These are phyloP conservation scores for Solanum sitiens DNA, from an alignment of 257 asterid species.

Conservation along the genomic window DNA sequence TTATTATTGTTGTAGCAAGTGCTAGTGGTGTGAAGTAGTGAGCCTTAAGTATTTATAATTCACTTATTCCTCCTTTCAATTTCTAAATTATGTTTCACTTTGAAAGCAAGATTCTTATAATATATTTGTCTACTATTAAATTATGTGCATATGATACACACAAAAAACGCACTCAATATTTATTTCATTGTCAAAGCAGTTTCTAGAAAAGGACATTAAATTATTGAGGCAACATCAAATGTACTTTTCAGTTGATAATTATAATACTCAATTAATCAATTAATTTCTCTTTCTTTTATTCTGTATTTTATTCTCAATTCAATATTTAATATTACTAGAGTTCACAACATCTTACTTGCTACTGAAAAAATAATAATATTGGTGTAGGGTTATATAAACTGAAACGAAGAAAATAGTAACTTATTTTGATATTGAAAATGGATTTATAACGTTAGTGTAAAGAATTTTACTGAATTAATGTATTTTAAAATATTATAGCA, in stretches of 20 bases:
- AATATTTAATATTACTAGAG: not conserved
- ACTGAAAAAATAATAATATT: not conserved
- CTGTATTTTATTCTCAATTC: not conserved
- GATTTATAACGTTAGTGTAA: not conserved
- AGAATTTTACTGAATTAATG: accelerated
- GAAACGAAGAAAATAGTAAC: not conserved
- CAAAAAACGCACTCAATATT: not conserved
- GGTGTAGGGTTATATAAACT: too few relatives aligned
- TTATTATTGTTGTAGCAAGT: not conserved
- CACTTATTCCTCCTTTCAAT: not conserved
- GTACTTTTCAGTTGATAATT: constrained; percentile 4
- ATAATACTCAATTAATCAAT: not conserved
- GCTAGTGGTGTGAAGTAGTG: not conserved
- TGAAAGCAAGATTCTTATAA: not conserved
- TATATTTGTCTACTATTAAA: not conserved
- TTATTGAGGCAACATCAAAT: constrained; percentile 25
- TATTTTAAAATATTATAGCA: not conserved
- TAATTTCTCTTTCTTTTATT: not conserved
- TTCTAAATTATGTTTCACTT: not conserved
- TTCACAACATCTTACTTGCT: not conserved
- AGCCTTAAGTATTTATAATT: not conserved
- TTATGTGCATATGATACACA: not conserved
- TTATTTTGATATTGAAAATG: not conserved
- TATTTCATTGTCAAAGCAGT: constrained; percentile 7
- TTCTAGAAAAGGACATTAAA: constrained; percentile 35